Evolutionary conservation across 2,329 filamentous ascomycete species (phyloP).

Genomic region (Thelonectria blattea): DNA sequence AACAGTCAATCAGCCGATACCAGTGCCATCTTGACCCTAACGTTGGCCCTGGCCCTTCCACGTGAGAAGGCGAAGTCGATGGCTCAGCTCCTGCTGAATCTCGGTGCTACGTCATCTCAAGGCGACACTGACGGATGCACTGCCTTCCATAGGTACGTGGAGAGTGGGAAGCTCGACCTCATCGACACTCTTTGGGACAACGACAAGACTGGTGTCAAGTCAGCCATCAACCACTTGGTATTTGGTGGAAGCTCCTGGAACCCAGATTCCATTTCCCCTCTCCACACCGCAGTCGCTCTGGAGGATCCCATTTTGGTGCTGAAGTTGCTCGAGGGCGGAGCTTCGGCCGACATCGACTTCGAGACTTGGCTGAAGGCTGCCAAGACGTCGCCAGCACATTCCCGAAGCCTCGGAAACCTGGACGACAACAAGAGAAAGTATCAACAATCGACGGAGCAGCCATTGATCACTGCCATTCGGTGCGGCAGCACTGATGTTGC

Average conservation of each 20-base stretch:
- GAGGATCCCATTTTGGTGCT: slow-evolving; percentile 59
- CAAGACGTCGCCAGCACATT: slow-evolving; percentile 50
- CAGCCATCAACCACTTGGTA: slow-evolving; percentile 70
- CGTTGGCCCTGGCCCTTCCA: slow-evolving; percentile 70
- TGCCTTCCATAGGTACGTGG: slow-evolving; percentile 68
- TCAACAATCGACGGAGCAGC: slow-evolving; percentile 60
- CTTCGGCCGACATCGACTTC: slow-evolving; percentile 64
- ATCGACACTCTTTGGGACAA: slow-evolving; percentile 58
- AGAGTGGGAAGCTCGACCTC: slow-evolving; percentile 54
- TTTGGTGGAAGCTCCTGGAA: slow-evolving; percentile 46
- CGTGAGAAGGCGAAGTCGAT: slow-evolving; percentile 69
- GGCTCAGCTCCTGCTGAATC: slow-evolving; percentile 66
- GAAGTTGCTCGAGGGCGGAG: slow-evolving; percentile 69
- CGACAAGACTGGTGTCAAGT: slow-evolving; percentile 66
- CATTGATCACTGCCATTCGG: slow-evolving; percentile 67
- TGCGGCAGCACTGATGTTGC: slow-evolving; percentile 52
- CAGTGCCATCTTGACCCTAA: slow-evolving; percentile 71
- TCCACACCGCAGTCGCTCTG: slow-evolving; percentile 64
- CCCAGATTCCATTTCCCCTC: slow-evolving; percentile 50
- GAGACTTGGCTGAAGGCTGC: slow-evolving; percentile 67
- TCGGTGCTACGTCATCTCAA: slow-evolving; percentile 77
- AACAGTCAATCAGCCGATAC: slow-evolving; percentile 54
- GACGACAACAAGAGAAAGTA: slow-evolving; percentile 60
- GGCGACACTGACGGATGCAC: slow-evolving; percentile 70
- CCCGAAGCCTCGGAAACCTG: slow-evolving; percentile 42